Conservation (phyloP, 805 yeast genomes). For the Kuraishia ogatae region DNA sequence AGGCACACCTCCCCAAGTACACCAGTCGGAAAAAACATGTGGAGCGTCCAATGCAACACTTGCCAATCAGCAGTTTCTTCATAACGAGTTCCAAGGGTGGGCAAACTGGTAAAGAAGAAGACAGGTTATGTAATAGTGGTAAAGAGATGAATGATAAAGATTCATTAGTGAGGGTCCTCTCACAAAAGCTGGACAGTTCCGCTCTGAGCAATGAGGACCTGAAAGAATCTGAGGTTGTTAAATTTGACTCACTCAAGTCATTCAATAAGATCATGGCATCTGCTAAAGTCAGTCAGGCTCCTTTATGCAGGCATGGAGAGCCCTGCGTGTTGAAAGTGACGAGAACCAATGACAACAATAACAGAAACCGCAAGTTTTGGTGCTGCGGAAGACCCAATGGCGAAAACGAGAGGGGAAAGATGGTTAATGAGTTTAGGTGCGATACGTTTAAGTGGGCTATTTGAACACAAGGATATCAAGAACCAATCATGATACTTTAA, state of each 20-base stretch:
- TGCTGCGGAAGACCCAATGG: conserved; percentile 31
- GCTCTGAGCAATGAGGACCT: not conserved
- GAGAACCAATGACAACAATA: conserved; percentile 23
- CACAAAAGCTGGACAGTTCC: not conserved
- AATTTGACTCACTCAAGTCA: not conserved
- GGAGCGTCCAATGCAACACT: not conserved
- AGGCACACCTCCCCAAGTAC: not conserved
- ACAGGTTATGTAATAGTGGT: too few relatives aligned
- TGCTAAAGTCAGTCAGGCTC: conserved; percentile 13
- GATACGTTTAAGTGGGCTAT: not conserved
- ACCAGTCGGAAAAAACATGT: conserved; percentile 2
- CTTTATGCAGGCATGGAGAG: conserved; percentile 39
- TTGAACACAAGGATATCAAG: not conserved
- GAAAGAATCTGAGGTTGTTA: not conserved
- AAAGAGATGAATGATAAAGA: not conserved
- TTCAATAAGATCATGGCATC: not conserved
- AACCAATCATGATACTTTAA: too few relatives aligned
- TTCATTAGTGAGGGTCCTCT: not conserved
- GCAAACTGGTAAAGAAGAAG: not conserved
- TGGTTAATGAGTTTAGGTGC: not conserved
- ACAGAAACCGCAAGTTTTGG: conserved; percentile 48
- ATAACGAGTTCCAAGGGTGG: not conserved
- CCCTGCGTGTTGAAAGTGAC: conserved; percentile 39
- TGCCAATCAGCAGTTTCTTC: not conserved
- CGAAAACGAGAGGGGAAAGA: conserved; percentile 4